Base-by-base conservation (phyloP, 495 filamentous ascomycete genomes). In the Annulohypoxylon stygium region DNA sequence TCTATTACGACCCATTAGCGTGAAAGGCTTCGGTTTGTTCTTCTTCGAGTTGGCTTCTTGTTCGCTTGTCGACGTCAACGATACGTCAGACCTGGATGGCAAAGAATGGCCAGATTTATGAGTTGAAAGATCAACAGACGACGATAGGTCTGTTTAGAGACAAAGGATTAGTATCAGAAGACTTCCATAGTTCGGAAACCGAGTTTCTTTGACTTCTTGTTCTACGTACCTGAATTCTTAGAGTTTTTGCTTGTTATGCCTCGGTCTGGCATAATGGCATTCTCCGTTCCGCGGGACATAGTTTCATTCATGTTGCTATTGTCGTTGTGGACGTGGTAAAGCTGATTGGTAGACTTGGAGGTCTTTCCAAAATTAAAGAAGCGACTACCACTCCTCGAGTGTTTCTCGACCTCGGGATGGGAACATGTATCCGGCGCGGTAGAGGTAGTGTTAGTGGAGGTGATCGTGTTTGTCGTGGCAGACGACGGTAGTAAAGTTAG, bases 1-100 rank as follows among this genome's bases (percentile, higher is more conserved):
- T 60, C 88, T 90, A 30, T 90, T 90, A 43, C 92, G 89, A 34
- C 85, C 86, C 16, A 94, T 80, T 23, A 94, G 83, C 26, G 86
- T 80, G 67, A 88, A 88, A 14, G 86, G 82, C 45, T 88, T 88
- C 1, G 87, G 86, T 60, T 88, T 88, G 67, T 75, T 76, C 74
- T 81, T 86, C 76, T 81, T 86, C 16, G 79, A 69, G 25, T 55
- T 64, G 51, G 58, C 30, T 25, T 86, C 83, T 70, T 84, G 72
- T 36, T 86, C 83, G 37, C 61, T 51, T 9, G 82, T 76, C 7
- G 81, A 81, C 41, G 78, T 75, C 57, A 84, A 78, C 67, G 84
- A 83, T 55, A 84, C 61, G 60, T 86, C 82, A 43, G 84, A 84
- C 58, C 78, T 80, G 39, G 83, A 83, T 16, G 83, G 78, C 30